phyloP scores from a whole-genome alignment of 2,329 filamentous ascomycete species.

The Colletotrichum eleusines region DNA sequence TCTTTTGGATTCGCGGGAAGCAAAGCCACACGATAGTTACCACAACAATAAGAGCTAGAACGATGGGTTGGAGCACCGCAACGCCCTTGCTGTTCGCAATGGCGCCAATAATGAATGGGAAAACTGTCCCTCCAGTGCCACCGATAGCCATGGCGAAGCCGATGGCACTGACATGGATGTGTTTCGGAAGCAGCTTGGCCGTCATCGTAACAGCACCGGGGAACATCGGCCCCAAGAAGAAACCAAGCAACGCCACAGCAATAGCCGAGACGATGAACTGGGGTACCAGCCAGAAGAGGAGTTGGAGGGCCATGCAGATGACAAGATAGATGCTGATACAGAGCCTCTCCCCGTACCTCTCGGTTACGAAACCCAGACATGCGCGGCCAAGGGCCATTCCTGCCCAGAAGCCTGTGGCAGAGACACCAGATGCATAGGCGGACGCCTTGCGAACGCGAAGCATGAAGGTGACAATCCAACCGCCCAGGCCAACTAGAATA shows the following conservation, averaged over 20 bases:
- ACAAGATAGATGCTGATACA: constrained; percentile 71
- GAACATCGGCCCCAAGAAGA: constrained; percentile 81
- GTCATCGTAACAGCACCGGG: constrained; percentile 78
- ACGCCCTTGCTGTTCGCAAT: constrained; percentile 66
- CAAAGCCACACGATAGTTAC: constrained; percentile 52
- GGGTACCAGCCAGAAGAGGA: constrained; percentile 69
- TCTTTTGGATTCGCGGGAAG: constrained; percentile 53
- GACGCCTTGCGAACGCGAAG: constrained; percentile 74
- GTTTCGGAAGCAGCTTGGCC: constrained; percentile 76
- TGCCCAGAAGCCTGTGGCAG: constrained; percentile 83
- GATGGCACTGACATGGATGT: constrained; percentile 78
- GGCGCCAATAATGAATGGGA: constrained; percentile 73
- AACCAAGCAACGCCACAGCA: constrained; percentile 76
- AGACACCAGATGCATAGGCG: constrained; percentile 77
- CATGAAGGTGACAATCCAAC: constrained; percentile 88
- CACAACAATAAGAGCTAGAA: constrained; percentile 57
- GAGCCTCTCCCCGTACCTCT: constrained; percentile 73
- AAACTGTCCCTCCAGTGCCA: constrained; percentile 73
- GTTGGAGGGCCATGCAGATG: constrained; percentile 69
- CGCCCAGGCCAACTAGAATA: constrained; percentile 71
- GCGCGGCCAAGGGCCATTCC: constrained; percentile 78
- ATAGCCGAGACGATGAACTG: constrained; percentile 71
- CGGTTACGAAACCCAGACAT: constrained; percentile 77
- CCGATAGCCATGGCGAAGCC: constrained; percentile 82
- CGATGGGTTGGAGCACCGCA: constrained; percentile 62